Conservation (phyloP, 1,139 yeast genomes). For the Geotrichum histeridarum region DNA sequence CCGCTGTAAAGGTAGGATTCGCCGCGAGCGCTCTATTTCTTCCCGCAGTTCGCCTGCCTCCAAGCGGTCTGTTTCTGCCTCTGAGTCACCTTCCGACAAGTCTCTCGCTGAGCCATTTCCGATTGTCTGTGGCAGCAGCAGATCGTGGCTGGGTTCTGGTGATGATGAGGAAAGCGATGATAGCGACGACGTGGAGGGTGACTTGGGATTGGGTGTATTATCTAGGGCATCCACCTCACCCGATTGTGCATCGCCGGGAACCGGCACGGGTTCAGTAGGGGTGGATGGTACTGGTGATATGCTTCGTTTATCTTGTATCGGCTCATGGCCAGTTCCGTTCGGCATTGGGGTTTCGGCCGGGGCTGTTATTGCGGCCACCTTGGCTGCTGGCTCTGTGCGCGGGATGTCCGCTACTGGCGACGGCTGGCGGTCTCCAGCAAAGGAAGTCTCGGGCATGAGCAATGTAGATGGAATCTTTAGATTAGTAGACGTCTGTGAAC, state of each 20-base stretch:
- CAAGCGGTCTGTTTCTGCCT: slow-evolving; percentile 77
- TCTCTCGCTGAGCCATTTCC: neutral
- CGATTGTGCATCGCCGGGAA: slow-evolving; percentile 5
- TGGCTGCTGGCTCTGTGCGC: neutral
- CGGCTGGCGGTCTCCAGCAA: neutral
- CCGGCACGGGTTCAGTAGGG: neutral
- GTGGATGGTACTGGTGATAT: neutral
- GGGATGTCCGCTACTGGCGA: neutral
- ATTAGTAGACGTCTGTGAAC: neutral
- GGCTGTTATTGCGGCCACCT: neutral
- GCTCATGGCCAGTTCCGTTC: neutral
- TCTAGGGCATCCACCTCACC: neutral
- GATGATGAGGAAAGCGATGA: slow-evolving; percentile 18
- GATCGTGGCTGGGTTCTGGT: slow-evolving; percentile 10
- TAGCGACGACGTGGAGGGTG: slow-evolving; percentile 16
- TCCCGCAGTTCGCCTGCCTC: slow-evolving; percentile 35
- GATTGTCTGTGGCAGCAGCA: slow-evolving; percentile 3
- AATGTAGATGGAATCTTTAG: neutral
- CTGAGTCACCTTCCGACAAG: slow-evolving; percentile 43
- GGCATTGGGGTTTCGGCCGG: neutral
- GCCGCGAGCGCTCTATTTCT: slow-evolving; percentile 5
- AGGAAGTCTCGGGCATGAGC: neutral
- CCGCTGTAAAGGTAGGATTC: neutral
- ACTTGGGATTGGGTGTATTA: slow-evolving; percentile 2
- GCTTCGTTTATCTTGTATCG: neutral